Base-by-base conservation (phyloP, 2,329 filamentous ascomycete genomes). In the Ophiostoma ulmi region DNA sequence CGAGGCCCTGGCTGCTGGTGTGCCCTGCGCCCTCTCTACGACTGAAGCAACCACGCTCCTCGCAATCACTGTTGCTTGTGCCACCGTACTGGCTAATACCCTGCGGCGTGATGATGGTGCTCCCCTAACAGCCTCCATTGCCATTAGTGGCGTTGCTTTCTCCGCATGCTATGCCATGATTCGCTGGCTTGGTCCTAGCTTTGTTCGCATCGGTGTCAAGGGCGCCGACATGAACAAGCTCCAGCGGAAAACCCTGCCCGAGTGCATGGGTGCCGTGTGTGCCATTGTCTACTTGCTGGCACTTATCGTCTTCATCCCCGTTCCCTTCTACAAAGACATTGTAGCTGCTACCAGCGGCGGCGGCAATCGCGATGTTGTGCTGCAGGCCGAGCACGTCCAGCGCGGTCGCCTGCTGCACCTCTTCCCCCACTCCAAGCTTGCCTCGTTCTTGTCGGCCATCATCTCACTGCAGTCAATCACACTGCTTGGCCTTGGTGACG, bases 241-340 rank as follows among this genome's bases (percentile, higher is more conserved):
- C 64, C 78, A 88, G 76, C 87, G 87, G 75, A 85, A 85, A 72
- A 92, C 95, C 80, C 90, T 97, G 76, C 95, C 95, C 31, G 95
- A 99, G 80, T 94, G 92, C 75, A 97, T 99, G 94, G 95, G 95
- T 39, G 92, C 93, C 71, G 87, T 99, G 36, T 96, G 92, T 78
- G 95, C 94, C 10, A 88, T 95, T 74, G 93, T 98, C 36, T 98
- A 98, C 80, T 85, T 99, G 63, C 85, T 99, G 74, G 87, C 89
- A 68, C 86, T 98, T 75, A 96, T 98, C 75, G 83, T 93, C 73
- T 99, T 99, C 79, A 93, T 98, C 72, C 95, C 95, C 0, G 97
- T 97, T 80, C 92, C 94, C 1, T 98, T 99, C 80, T 98, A 97
- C 84, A 97, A 97, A 81, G 94, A 98, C 78, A 96, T 99, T 75